Evolutionary conservation across 768 basidiomycete genomes (phyloP).

Genomic region (Lanmaoa rubissima): DNA sequence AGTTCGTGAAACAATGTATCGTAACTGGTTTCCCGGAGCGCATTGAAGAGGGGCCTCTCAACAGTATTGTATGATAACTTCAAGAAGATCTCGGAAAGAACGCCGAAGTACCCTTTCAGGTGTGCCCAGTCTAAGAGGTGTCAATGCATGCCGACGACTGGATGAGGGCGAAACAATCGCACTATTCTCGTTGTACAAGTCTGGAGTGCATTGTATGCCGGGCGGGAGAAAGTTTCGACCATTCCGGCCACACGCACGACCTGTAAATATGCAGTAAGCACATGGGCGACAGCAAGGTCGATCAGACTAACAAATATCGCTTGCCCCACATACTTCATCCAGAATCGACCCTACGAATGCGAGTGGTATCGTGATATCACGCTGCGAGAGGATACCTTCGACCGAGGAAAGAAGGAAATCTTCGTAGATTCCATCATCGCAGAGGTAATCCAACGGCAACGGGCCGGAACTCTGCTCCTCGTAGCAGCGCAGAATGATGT

Average conservation of each 20-base stretch:
- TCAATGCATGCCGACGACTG: background rate
- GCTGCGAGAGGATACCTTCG: background rate
- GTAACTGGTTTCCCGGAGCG: slow-evolving; percentile 2
- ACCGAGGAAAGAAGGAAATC: slow-evolving; percentile 2
- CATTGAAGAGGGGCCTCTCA: slow-evolving; percentile 10
- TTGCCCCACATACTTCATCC: slow-evolving; percentile 8
- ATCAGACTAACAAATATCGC: slow-evolving; percentile 6
- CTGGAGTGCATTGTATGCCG: background rate
- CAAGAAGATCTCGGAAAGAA: background rate
- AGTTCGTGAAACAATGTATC: slow-evolving; percentile 6
- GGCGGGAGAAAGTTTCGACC: background rate
- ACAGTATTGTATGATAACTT: background rate
- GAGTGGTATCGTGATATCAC: background rate
- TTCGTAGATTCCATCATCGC: background rate
- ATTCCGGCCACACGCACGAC: slow-evolving; percentile 1
- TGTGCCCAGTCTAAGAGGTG: slow-evolving; percentile 7
- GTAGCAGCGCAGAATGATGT: slow-evolving; percentile 13
- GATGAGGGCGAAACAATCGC: background rate
- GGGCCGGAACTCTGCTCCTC: slow-evolving; percentile 13
- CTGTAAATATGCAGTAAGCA: background rate
- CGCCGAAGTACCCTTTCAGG: slow-evolving; percentile 5
- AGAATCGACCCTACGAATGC: slow-evolving; percentile 15
- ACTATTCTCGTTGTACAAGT: slow-evolving; percentile 18
- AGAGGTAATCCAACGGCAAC: background rate
- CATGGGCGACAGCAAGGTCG: background rate